Base-by-base conservation (phyloP, 768 basidiomycete genomes). In the Asterophora parasitica region DNA sequence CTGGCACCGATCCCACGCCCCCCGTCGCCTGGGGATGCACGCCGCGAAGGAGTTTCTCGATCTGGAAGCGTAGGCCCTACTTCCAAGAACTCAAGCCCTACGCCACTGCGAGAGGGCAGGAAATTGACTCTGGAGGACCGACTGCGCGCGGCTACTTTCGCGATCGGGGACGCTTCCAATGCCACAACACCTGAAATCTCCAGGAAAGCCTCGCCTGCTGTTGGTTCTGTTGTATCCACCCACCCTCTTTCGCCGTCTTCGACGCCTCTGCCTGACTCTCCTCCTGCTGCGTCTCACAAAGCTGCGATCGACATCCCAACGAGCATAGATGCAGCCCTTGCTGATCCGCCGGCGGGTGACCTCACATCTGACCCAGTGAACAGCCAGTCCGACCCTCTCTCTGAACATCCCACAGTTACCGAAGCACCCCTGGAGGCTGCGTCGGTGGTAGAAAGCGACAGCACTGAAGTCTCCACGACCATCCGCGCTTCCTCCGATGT, bases 81-180 rank as follows among this genome's bases (percentile, higher is more conserved):
- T 30, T 56, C 55, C 34, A 56, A 57, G 20, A 52, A 53, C 39
- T 16, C 49, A 32, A 34, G 42, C 12, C 32, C 56, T 16, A 46
- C 48, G 35, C 53, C 59, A 19, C 41, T 57, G 23, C 60, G 51
- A 26, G 55, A 54, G 32, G 51, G 45, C 15, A 54, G 51, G 32
- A 84, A 85, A 59, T 71, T 76, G 7, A 85, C 76, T 17, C 69
- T 91, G 2, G 89, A 91, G 65, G 88, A 91, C 49, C 74, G 89
- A 37, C 69, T 91, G n/a, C 77, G 83, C 37, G 82, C 85, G 34
- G 77, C 69, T 23, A 74, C 76, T 20, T 76, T 82, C 55, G 73
- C 75, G 16, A 72, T 75, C 43, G 78, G 75, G 15, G 86, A 88
- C 15, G 67, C 73, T 10, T 77, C 78, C 7, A 68, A 63, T 47